These are phyloP conservation scores for Diaporthe aspalathi DNA, from an alignment of 2,329 filamentous ascomycete species.

Conservation along the genomic window DNA sequence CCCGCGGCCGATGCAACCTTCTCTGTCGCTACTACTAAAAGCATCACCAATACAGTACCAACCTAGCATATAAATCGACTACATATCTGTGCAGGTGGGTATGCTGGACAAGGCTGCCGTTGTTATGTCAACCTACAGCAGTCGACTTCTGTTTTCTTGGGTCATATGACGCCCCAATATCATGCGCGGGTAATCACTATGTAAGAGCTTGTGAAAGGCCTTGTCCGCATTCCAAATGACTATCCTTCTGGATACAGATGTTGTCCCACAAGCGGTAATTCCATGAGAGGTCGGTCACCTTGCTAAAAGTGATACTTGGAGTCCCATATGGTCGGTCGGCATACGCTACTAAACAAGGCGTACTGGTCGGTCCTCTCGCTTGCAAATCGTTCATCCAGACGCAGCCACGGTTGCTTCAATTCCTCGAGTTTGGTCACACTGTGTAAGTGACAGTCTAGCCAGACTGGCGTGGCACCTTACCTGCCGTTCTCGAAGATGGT, in stretches of 20 bases:
- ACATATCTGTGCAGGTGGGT: not conserved
- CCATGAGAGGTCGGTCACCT: not conserved
- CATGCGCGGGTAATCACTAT: not conserved
- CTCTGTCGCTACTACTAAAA: not conserved
- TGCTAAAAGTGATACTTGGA: not conserved
- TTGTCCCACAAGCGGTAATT: not conserved
- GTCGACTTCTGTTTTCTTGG: not conserved
- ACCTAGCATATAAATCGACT: not conserved
- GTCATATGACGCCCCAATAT: not conserved
- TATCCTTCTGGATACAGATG: not conserved
- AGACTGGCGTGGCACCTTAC: not conserved
- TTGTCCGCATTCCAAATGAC: not conserved
- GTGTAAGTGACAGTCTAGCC: not conserved
- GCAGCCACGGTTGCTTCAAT: not conserved
- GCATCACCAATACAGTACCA: not conserved
- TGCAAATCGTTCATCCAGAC: not conserved
- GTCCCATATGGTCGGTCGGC: not conserved
- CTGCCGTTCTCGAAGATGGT: not conserved
- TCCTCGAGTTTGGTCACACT: not conserved
- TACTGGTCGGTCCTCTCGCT: not conserved
- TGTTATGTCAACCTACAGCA: not conserved
- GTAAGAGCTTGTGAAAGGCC: not conserved
- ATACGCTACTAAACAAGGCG: not conserved
- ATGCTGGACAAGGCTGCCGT: not conserved
- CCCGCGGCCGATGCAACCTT: slow-evolving; percentile 15